Evolutionary conservation across 768 basidiomycete genomes (phyloP).

Genomic region (Leccinum subgranulosum): DNA sequence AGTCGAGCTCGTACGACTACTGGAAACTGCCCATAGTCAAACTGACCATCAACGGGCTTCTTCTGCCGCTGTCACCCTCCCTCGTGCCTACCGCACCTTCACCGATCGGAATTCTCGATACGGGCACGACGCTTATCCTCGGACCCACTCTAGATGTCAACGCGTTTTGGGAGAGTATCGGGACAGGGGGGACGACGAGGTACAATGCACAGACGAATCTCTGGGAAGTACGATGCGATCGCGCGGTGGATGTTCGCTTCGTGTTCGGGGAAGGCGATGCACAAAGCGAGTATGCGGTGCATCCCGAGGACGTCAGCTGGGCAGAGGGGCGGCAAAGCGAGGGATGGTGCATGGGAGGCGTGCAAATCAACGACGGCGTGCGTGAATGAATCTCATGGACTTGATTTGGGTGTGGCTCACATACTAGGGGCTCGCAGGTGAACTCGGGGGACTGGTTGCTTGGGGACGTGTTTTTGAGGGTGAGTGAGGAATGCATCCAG

Average conservation of each 20-base stretch:
- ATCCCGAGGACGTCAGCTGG: slow-evolving; percentile 55
- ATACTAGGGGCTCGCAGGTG: slow-evolving; percentile 30
- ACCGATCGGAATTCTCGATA: slow-evolving; percentile 60
- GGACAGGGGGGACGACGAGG: slow-evolving; percentile 36
- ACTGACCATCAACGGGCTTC: slow-evolving; percentile 42
- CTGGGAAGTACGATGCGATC: slow-evolving; percentile 53
- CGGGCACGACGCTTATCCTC: slow-evolving; percentile 56
- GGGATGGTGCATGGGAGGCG: slow-evolving; percentile 55
- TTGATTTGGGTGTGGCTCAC: slow-evolving; percentile 2
- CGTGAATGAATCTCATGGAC: slow-evolving; percentile 5
- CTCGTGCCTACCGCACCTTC: slow-evolving; percentile 38
- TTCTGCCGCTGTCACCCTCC: slow-evolving; percentile 43
- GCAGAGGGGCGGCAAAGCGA: slow-evolving; percentile 36
- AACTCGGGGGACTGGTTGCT: slow-evolving; percentile 59
- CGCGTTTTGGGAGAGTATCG: slow-evolving; percentile 49
- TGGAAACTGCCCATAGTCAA: slow-evolving; percentile 54
- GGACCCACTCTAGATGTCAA: slow-evolving; percentile 52
- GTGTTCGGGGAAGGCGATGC: slow-evolving; percentile 38
- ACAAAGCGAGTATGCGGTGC: slow-evolving; percentile 39
- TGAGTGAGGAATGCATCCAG: slow-evolving; percentile 18
- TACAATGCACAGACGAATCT: slow-evolving; percentile 33
- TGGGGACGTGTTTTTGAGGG: slow-evolving; percentile 57
- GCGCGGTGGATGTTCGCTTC: slow-evolving; percentile 44
- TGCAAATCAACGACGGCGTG: slow-evolving; percentile 53
- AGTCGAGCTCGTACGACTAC: slow-evolving; percentile 42